Evolutionary conservation across 2,329 filamentous ascomycete species (phyloP), one percentile per base, ranked within the genome.

Genomic region (Penicillium sp.): DNA sequence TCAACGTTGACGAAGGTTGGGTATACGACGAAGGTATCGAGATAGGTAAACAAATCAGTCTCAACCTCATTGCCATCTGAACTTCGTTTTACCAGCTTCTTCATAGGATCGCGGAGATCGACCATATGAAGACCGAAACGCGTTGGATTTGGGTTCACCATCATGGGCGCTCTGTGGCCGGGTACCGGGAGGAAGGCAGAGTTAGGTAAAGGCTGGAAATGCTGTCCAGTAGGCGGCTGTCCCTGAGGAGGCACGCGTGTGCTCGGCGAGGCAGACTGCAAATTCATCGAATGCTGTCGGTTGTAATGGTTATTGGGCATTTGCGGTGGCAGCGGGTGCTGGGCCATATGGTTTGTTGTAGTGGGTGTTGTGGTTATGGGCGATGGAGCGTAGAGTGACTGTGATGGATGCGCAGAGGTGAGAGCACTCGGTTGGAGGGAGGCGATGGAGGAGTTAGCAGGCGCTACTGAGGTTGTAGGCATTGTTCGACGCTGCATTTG

Each of bases 101-200:
- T 73, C 1, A 74, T 60, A 4, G 84, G 83, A 60, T 80, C 84
- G 25, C 79, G 78, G 29, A 86, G 72, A 63, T 83, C 75, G 42
- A 80, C 78, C 68, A 86, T 82, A 62, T 87, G 85, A 8, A 87
- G 72, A 7, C 55, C 57, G 4, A 63, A 35, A 21, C 55, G 58
- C 44, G 52, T 49, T 13, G 62, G 62, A 45, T 60, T 54, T 15
- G 52, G 47, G 7, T 52, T 53, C n/a, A 66, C 53, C 9, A 56
- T 55, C 31, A 55, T 51, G 12, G 62, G 60, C 3, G 57, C 46
- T 44, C 50, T 52, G 29, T 60, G 50, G 10, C 54, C 55, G 15
- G 37, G n/a, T n/a, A 48, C 21, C 1, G 62, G 62, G 6, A 65
- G 35, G 2, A 65, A 45, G 13, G 51, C 32, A 10, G 35, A 27